These are phyloP conservation scores for Cyberlindnera meyerae DNA, from an alignment of 805 yeast species.

Conservation along the genomic window DNA sequence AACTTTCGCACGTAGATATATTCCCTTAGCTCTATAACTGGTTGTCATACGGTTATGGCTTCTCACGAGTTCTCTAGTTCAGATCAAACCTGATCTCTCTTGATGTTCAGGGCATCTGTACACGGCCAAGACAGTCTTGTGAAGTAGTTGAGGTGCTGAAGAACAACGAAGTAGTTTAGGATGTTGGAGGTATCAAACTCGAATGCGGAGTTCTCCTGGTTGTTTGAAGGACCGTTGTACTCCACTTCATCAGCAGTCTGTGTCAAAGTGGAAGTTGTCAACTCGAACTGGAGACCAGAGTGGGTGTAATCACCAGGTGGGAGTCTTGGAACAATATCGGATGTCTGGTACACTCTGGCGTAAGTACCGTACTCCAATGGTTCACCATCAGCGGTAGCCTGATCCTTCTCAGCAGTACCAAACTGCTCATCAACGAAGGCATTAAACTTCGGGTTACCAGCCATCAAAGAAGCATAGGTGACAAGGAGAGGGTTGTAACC, in stretches of 20 bases:
- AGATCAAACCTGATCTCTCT: not conserved
- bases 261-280: constrained; percentile 30
- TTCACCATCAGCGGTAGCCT: constrained; percentile 29
- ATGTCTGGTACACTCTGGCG: constrained; percentile 51
- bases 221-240: constrained; percentile 5
- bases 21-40: too few species aligned
- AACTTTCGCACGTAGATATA: too few species aligned
- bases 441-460: constrained; percentile 50
- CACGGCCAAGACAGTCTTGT: constrained; percentile 23
- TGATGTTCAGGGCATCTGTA: constrained; percentile 12
- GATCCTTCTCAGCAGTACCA: constrained; percentile 31
- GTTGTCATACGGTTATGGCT: too few species aligned
- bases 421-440: constrained; percentile 49
- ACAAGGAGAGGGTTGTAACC: constrained; percentile 55
- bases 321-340: constrained; percentile 53
- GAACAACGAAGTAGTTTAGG: constrained; percentile 11
- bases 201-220: constrained; percentile 9
- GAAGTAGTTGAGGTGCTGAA: constrained; percentile 20
- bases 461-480: constrained; percentile 60
- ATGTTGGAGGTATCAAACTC: constrained; percentile 9
- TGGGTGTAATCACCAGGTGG: constrained; percentile 46
- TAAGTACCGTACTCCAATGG: constrained; percentile 26
- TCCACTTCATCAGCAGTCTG: not conserved
- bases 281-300: constrained; percentile 30
- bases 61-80: too few species aligned